A percentile compares a stretch with the other conserved stretches of the same genome.
These are phyloP conservation scores for Saccharomycopsis fermentans DNA, from an alignment of 805 yeast species.

Conservation along the genomic window DNA sequence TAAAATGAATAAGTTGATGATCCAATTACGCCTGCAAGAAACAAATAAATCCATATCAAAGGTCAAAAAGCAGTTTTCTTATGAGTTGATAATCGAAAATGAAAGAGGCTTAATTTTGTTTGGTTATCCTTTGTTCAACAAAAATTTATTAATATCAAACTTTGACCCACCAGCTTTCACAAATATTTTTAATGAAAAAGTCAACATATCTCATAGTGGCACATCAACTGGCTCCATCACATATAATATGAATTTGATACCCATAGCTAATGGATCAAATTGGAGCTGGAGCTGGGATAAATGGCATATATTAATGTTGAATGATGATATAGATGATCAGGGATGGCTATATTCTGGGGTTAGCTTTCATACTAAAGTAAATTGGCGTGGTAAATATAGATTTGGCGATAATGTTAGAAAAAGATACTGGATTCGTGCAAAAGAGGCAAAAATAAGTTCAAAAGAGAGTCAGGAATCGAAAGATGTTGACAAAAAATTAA, in stretches of 20 bases:
- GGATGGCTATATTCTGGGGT: conserved; percentile 67
- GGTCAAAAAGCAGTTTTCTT: conserved; percentile 2
- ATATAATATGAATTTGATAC: conserved; percentile 10
- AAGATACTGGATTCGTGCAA: conserved; percentile 49
- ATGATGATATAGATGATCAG: conserved; percentile 60
- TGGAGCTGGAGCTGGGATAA: conserved; percentile 63
- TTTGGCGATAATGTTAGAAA: conserved; percentile 56
- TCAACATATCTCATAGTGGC: conserved; percentile 7
- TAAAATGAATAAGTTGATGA: not conserved
- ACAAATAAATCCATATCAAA: not conserved
- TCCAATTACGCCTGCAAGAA: not conserved
- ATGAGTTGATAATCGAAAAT: conserved; percentile 16
- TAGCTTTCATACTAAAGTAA: conserved; percentile 30
- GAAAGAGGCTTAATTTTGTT: conserved; percentile 15
- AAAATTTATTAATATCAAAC: conserved; percentile 4
- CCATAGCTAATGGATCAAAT: conserved; percentile 16
- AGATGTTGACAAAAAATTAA: not conserved
- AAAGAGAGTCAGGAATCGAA: not conserved
- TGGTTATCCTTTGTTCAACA: conserved; percentile 17
- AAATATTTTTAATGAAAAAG: conserved; percentile 5
- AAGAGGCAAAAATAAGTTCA: not conserved
- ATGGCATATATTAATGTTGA: conserved; percentile 66
- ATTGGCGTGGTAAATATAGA: conserved; percentile 57
- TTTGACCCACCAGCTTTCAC: conserved; percentile 14
- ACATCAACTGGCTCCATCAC: conserved; percentile 7